phyloP scores from a whole-genome alignment of 257 asterid genomes.

The Ilex asprella region DNA sequence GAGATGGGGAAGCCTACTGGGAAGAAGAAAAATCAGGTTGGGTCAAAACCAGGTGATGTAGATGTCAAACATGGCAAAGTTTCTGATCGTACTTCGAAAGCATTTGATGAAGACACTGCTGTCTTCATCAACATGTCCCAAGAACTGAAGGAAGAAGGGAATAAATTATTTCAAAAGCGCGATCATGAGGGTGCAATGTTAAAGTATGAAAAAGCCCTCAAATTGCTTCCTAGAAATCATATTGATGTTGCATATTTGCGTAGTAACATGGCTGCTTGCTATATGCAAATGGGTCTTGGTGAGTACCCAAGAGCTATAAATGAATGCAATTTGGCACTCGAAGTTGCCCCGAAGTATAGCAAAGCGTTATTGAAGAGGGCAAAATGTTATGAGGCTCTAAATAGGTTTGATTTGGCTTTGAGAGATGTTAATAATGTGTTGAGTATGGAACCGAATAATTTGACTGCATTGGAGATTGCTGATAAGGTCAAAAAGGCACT shows the following conservation, averaged over 20 bases:
- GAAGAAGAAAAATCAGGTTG: conserved; percentile 43
- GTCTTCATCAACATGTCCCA: conserved; percentile 84
- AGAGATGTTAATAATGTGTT: conserved; percentile 64
- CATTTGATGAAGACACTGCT: conserved; percentile 85
- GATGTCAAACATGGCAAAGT: conserved; percentile 34
- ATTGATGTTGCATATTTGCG: conserved; percentile 77
- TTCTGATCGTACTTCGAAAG: conserved; percentile 48
- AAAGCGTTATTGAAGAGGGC: conserved; percentile 87
- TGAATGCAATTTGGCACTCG: conserved; percentile 84
- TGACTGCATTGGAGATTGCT: conserved; percentile 70
- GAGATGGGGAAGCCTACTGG: conserved; percentile 84
- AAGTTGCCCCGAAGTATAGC: conserved; percentile 80
- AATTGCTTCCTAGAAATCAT: conserved; percentile 63
- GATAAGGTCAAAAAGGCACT: conserved; percentile 41
- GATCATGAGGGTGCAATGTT: conserved; percentile 94
- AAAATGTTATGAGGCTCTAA: conserved; percentile 64
- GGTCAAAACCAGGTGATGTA: conserved; percentile 11
- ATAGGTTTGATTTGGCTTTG: conserved; percentile 71
- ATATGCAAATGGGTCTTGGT: conserved; percentile 85
- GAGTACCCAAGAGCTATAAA: conserved; percentile 82
- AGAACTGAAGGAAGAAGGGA: conserved; percentile 88
- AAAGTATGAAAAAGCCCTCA: conserved; percentile 84
- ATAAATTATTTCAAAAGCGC: conserved; percentile 59
- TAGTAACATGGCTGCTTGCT: conserved; percentile 85
- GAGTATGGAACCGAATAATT: conserved; percentile 71